These are phyloP conservation scores for Trypanosoma melophagium DNA, from an alignment of 208 protist species.

Conservation along the genomic window DNA sequence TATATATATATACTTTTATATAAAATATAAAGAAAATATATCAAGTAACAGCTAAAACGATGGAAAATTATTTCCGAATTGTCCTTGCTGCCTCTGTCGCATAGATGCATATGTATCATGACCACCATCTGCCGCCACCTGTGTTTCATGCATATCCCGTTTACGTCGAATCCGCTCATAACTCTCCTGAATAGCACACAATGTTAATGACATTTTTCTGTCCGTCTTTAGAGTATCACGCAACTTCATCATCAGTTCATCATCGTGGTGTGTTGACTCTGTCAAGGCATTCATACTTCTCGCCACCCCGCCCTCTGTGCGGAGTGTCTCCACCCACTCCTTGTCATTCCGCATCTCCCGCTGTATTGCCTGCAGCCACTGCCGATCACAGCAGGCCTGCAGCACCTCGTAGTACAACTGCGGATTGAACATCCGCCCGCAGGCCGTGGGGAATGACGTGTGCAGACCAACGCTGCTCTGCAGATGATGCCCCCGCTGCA, in stretches of 20 bases:
- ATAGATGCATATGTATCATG: slow-evolving; percentile 71
- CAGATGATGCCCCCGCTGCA: slow-evolving; percentile 73
- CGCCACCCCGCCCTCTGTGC: slow-evolving; percentile 67
- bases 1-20: too few relatives aligned
- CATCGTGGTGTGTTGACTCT: slow-evolving; percentile 62
- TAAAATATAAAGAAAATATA: slow-evolving; percentile 11
- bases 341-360: slow-evolving; percentile 64
- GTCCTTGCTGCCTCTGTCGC: slow-evolving; percentile 48
- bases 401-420: slow-evolving; percentile 81
- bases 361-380: slow-evolving; percentile 86
- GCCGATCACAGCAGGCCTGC: slow-evolving; percentile 83
- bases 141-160: slow-evolving; percentile 74
- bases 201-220: slow-evolving; percentile 68
- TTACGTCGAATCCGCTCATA: slow-evolving; percentile 80
- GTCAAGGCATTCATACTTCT: slow-evolving; percentile 63
- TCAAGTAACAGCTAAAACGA: slow-evolving; percentile 40
- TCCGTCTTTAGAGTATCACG: slow-evolving; percentile 70
- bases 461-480: slow-evolving; percentile 75
- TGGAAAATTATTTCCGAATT: slow-evolving; percentile 56
- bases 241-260: slow-evolving; percentile 83
- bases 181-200: slow-evolving; percentile 85
- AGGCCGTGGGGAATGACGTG: slow-evolving; percentile 64
- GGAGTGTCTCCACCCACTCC: slow-evolving; percentile 76
- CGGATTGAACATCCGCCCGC: slow-evolving; percentile 78
- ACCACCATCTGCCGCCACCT: slow-evolving; percentile 77